These are phyloP conservation scores for Kwoniella bestiolae DNA, from an alignment of 768 basidiomycete species.

Conservation along the genomic window DNA sequence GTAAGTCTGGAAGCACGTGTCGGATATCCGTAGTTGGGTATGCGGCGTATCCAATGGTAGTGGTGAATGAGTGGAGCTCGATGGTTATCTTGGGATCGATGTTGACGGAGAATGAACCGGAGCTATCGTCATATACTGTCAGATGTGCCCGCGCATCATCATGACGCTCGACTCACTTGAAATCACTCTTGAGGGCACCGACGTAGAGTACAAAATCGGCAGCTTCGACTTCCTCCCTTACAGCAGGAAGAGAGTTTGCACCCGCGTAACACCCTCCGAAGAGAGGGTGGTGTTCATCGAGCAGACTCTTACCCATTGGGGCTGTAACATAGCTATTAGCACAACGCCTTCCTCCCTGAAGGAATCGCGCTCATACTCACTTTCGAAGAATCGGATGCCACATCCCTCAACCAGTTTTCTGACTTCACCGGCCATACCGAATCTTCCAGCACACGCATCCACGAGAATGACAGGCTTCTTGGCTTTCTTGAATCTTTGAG, in stretches of 20 bases:
- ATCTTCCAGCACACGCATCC: slow-evolving; percentile 54
- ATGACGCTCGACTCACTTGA: slow-evolving; percentile 48
- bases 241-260: slow-evolving; percentile 48
- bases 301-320: slow-evolving; percentile 49
- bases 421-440: slow-evolving; percentile 51
- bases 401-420: slow-evolving; percentile 51
- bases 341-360: neutral
- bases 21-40: slow-evolving; percentile 56
- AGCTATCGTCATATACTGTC: slow-evolving; percentile 33
- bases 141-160: no score
- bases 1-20: slow-evolving; percentile 52
- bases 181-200: slow-evolving; percentile 55
- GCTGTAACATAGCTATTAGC: neutral
- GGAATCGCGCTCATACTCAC: slow-evolving; percentile 30
- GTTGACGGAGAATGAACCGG: slow-evolving; percentile 56
- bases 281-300: slow-evolving; percentile 54
- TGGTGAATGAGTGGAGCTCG: slow-evolving; percentile 57
- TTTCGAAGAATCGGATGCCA: slow-evolving; percentile 56
- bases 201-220: slow-evolving; percentile 56
- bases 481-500: slow-evolving; percentile 67
- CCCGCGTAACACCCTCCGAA: slow-evolving; percentile 57
- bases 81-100: slow-evolving; percentile 52
- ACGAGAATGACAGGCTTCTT: slow-evolving; percentile 66
- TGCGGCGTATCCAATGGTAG: slow-evolving; percentile 46
- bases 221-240: slow-evolving; percentile 53